Evolutionary conservation across 306 rosid genomes (phyloP).

Genomic region (Quercus gilva): DNA sequence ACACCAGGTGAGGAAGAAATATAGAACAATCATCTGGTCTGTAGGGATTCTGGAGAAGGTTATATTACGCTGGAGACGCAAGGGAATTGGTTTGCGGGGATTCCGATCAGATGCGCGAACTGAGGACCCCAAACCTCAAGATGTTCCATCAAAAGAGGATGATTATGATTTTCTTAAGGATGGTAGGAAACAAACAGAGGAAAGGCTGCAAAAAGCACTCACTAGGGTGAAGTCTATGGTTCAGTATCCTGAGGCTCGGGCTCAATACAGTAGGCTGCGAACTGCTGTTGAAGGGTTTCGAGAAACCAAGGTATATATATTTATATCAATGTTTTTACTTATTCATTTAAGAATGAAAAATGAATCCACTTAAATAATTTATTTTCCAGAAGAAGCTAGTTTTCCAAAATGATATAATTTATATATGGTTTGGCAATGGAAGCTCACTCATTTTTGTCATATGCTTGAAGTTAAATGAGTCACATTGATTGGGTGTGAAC

Average conservation of each 20-base stretch:
- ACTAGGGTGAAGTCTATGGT: slow-evolving; percentile 92
- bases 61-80: slow-evolving; percentile 92
- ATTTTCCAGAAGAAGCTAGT: not conserved
- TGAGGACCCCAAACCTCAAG: slow-evolving; percentile 39
- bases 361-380: not conserved
- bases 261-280: slow-evolving; percentile 82
- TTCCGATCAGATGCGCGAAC: slow-evolving; percentile 52
- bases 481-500: not conserved
- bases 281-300: slow-evolving; percentile 75
- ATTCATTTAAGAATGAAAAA: not conserved
- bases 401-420: not conserved
- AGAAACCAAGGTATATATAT: slow-evolving; percentile 66
- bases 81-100: slow-evolving; percentile 86
- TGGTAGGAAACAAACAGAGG: slow-evolving; percentile 85
- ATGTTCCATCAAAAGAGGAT: slow-evolving; percentile 47
- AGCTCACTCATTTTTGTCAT: not conserved
- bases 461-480: not conserved
- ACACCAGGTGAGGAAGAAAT: slow-evolving; percentile 87
- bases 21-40: slow-evolving; percentile 70
- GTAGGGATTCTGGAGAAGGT: slow-evolving; percentile 86
- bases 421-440: not conserved
- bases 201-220: slow-evolving; percentile 82
- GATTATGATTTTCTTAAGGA: slow-evolving; percentile 84
- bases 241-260: slow-evolving; percentile 92
- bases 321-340: not conserved